Base-by-base conservation (phyloP, 768 basidiomycete species). In the Suillus americanus region DNA sequence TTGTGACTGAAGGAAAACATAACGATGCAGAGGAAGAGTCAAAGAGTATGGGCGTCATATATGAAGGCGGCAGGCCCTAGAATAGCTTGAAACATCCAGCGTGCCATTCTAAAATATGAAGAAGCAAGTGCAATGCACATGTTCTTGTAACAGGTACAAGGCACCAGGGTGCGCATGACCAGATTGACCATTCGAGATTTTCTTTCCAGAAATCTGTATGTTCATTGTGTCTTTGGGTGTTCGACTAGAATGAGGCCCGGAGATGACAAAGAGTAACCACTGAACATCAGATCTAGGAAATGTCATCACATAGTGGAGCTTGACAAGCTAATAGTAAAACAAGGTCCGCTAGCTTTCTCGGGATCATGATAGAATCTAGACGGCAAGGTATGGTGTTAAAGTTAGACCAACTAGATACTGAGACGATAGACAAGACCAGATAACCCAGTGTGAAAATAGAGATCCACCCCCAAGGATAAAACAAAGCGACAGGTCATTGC, bases 1-100 rank as follows among this genome's bases (percentile, higher is more conserved):
- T 78, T 66, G 73, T 74, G 50, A 85, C 83, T 62, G 86, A 72
- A 5, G 82, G 69, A 69, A 88, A 30, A 83, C 0, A 53, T 9
- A 70, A 72, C 18, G 66, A 56, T 5, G 71, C 62, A 23, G 67
- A 62, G 16, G 74, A 63, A 8, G 68, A 75, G 61, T 78, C 67
- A 70, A 85, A 85, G 2, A 79, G 72, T 67, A 84, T 83, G 64
- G 85, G 85, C 12, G 79, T 74, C 28, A 51, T 28, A 8, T 28
- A 33, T 53, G 8, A 53, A 53, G 25, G 51, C 25, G 3, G 14
- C 4, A 53, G 28, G 51, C 4, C 28, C 16, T 51, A 35, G 33
- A 20, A 68, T n/a, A 30, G 51, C 54, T 37, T 73, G 66, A 6
- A 69, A 57, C 6, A 59, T 53, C 64, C 16, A 72, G 51, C 45